Evolutionary conservation across 2,329 filamentous ascomycete species (phyloP).

Genomic region (Cladophialophora psammophila): DNA sequence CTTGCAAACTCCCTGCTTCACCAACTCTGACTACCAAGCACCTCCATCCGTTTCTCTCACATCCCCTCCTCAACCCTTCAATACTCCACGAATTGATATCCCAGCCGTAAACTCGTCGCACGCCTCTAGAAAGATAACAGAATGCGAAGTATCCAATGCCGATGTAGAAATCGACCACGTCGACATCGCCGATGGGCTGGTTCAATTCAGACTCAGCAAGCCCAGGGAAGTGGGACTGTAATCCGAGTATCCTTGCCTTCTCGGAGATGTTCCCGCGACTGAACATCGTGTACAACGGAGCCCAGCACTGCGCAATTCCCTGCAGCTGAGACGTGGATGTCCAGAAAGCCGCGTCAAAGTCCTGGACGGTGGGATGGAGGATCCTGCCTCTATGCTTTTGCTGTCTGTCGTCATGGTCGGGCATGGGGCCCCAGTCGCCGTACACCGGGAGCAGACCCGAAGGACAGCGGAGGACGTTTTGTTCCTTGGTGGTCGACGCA

Average conservation of each 20-base stretch:
- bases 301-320: constrained; percentile 83
- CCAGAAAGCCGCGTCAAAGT: constrained; percentile 78
- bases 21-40: constrained; percentile 61
- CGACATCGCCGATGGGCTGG: constrained; percentile 42
- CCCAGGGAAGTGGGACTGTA: constrained; percentile 40
- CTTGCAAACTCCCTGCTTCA: constrained; percentile 46
- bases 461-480: constrained; percentile 79
- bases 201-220: constrained; percentile 38
- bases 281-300: constrained; percentile 92
- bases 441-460: constrained; percentile 72
- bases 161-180: constrained; percentile 80
- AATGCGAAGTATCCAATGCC: constrained; percentile 96
- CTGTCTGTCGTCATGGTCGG: neutral
- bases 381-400: constrained; percentile 27
- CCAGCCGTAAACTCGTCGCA: constrained; percentile 78
- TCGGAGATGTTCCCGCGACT: constrained; percentile 88
- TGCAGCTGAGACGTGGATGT: constrained; percentile 76
- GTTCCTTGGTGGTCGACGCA: constrained; percentile 42
- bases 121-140: constrained; percentile 75
- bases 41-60: constrained; percentile 71
- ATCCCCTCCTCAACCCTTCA: constrained; percentile 80
- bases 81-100: constrained; percentile 90
- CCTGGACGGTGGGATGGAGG: constrained; percentile 49
- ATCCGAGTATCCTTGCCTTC: constrained; percentile 74
- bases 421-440: constrained; percentile 73